phyloP scores from a whole-genome alignment of 306 rosid species.

The Hippophae rhamnoides region DNA sequence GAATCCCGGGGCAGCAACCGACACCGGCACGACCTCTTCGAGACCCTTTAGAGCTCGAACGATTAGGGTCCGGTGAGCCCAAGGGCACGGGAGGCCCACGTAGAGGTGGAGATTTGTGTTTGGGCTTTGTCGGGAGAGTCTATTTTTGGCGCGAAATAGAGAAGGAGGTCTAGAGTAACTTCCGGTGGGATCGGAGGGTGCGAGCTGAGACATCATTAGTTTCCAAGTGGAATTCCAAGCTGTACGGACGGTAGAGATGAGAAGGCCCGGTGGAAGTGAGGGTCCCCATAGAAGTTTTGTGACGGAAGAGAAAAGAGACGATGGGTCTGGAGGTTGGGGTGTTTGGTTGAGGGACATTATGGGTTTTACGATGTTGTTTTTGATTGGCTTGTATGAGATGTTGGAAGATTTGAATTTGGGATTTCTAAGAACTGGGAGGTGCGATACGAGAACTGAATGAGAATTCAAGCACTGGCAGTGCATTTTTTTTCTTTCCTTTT shows the following conservation, averaged over 20 bases:
- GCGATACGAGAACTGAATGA: constrained; percentile 13
- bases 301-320: constrained; percentile 35
- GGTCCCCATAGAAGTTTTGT: constrained; percentile 85
- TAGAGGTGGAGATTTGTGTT: constrained; percentile 46
- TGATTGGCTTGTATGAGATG: constrained; percentile 12
- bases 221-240: constrained; percentile 83
- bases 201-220: constrained; percentile 89
- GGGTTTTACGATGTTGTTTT: constrained; percentile 11
- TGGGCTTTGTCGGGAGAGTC: constrained; percentile 15
- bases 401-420: neutral
- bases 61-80: constrained; percentile 92
- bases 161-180: constrained; percentile 66
- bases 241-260: constrained; percentile 67
- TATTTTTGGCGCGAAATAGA: constrained; percentile 37
- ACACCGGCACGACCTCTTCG: constrained; percentile 54
- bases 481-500: constrained; percentile 1
- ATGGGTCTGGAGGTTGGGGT: constrained; percentile 27
- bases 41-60: constrained; percentile 81
- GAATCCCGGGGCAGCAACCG: constrained; percentile 57
- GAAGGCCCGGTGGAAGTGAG: constrained; percentile 73
- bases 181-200: constrained; percentile 75
- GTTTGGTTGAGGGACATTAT: constrained; percentile 43
- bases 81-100: constrained; percentile 83
- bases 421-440: constrained; percentile 6
- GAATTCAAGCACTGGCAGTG: constrained; percentile 9